Conservation (phyloP, 2,329 filamentous ascomycete genomes). For the Teratosphaeria gauchensis region DNA sequence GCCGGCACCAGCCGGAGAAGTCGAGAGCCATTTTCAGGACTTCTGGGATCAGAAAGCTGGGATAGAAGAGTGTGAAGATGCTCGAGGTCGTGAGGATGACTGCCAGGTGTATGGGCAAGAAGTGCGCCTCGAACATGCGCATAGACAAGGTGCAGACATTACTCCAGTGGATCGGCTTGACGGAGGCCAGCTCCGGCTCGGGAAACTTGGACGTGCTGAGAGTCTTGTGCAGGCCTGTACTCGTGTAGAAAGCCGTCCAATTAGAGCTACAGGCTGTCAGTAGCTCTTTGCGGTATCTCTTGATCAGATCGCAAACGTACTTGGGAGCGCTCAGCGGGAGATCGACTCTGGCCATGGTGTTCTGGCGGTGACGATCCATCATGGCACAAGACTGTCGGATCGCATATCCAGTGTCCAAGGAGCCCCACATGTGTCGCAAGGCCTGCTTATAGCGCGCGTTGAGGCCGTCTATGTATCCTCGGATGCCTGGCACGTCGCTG, state of each 20-base stretch:
- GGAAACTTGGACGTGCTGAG: constrained; percentile 11
- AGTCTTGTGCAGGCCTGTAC: constrained; percentile 19
- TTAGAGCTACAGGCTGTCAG: constrained; percentile 17
- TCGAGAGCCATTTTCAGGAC: constrained; percentile 51
- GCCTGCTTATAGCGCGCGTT: constrained; percentile 62
- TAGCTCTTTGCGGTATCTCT: constrained; percentile 1
- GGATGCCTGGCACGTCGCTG: constrained; percentile 46
- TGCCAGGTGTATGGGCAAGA: constrained; percentile 58
- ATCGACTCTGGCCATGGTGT: constrained; percentile 5
- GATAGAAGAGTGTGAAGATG: constrained; percentile 48
- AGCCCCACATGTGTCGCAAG: constrained; percentile 67
- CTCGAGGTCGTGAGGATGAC: constrained; percentile 55
- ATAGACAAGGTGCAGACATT: constrained; percentile 52
- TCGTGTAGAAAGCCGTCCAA: constrained; percentile 23
- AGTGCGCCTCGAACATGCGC: constrained; percentile 65
- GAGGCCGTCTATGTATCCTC: constrained; percentile 49
- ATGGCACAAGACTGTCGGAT: constrained; percentile 31
- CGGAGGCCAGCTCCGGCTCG: constrained; percentile 9
- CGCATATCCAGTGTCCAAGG: constrained; percentile 58
- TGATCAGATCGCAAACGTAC: constrained; percentile 12
- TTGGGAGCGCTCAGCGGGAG: constrained; percentile 17
- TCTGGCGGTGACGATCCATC: constrained; percentile 14
- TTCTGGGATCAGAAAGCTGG: constrained; percentile 43
- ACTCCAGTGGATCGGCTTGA: constrained; percentile 26
- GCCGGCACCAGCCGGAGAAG: constrained; percentile 51